Conservation (phyloP, 352 stramenopile genomes). For the Pythium aristosporum region DNA sequence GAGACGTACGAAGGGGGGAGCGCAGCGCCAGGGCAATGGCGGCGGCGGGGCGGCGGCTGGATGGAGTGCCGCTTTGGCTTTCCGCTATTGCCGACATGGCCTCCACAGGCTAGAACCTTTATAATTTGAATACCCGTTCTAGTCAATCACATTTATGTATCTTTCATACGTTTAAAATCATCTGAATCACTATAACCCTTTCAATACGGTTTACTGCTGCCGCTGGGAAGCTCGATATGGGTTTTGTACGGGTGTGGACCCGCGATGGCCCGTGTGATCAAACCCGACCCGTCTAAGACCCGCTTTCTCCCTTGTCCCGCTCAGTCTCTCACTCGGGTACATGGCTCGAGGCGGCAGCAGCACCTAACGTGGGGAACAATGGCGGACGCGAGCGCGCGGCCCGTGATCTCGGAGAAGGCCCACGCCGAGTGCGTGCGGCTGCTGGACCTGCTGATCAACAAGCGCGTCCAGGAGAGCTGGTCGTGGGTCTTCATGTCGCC, state of each 20-base stretch:
- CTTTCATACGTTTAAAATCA: not conserved
- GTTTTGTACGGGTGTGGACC: conserved; percentile 1
- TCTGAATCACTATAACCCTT: not conserved
- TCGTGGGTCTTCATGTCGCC: conserved; percentile 86
- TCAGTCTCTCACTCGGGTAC: conserved; percentile 13
- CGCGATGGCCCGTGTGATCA: not conserved
- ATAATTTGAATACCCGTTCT: not conserved
- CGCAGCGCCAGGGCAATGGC: too few relatives aligned
- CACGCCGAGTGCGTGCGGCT: conserved; percentile 81
- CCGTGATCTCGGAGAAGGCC: conserved; percentile 67
- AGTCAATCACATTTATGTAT: not conserved
- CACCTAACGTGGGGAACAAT: not conserved
- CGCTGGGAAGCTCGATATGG: too few relatives aligned
- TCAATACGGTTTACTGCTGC: not conserved
- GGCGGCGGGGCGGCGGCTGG: not conserved
- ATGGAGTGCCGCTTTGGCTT: not conserved
- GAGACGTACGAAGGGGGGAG: not conserved
- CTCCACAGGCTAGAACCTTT: not conserved
- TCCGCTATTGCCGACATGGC: not conserved
- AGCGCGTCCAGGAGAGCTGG: conserved; percentile 83
- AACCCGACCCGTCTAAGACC: conserved; percentile 16
- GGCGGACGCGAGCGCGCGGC: conserved; percentile 4
- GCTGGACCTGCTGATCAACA: conserved; percentile 76
- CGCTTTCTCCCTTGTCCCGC: not conserved
- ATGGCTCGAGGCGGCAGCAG: conserved; percentile 6